These are phyloP conservation scores for Claviceps paspali DNA, from an alignment of 2,329 filamentous ascomycete species.

Conservation along the genomic window DNA sequence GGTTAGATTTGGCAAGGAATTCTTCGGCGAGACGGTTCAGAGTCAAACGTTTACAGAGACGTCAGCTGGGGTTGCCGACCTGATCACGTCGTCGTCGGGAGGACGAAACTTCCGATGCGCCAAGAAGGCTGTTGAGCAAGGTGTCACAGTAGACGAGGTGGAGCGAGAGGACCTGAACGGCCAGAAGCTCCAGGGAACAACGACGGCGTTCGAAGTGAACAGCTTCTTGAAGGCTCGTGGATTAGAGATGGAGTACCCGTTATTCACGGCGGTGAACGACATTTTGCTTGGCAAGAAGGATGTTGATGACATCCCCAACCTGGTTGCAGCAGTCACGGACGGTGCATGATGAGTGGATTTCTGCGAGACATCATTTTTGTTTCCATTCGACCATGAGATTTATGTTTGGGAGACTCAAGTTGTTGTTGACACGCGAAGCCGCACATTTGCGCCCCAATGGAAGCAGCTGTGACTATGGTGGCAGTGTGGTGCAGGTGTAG, in stretches of 20 bases:
- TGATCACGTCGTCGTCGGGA: constrained; percentile 86
- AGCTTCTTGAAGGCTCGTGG: constrained; percentile 68
- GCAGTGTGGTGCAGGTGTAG: too few relatives aligned
- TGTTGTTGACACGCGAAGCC: too few relatives aligned
- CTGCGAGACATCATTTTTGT: not conserved
- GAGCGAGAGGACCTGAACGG: constrained; percentile 85
- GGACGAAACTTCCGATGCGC: constrained; percentile 92
- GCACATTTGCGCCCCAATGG: too few relatives aligned
- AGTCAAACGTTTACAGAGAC: constrained; percentile 91
- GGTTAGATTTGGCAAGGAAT: constrained; percentile 87
- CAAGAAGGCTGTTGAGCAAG: constrained; percentile 69
- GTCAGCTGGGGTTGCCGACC: constrained; percentile 83
- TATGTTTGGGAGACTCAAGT: too few relatives aligned
- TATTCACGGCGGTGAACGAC: constrained; percentile 77
- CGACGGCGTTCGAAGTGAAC: constrained; percentile 83
- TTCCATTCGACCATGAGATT: too few relatives aligned
- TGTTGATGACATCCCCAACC: constrained; percentile 64
- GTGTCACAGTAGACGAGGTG: constrained; percentile 69
- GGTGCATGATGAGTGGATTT: constrained; percentile 3
- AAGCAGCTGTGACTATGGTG: too few relatives aligned
- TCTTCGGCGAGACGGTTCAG: constrained; percentile 72
- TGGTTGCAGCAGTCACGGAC: constrained; percentile 30
- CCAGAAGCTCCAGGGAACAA: constrained; percentile 90
- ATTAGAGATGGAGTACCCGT: constrained; percentile 68
- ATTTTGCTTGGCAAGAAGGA: constrained; percentile 64